Conservation (phyloP, 805 yeast genomes). For the Sugiyamaella boreocaroliniensis region DNA sequence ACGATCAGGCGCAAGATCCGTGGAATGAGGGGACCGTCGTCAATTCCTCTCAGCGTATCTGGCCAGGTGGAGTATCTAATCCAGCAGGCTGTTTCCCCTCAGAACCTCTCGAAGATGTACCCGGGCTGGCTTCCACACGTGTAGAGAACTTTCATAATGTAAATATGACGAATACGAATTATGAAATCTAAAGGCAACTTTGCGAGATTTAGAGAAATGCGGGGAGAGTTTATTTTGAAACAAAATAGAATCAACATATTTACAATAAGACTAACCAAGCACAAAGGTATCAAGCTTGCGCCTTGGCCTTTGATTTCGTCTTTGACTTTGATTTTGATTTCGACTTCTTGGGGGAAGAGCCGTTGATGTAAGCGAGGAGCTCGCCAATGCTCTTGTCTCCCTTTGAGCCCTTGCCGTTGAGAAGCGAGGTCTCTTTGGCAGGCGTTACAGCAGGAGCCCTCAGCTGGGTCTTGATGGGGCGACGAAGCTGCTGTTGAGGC, state of each 20-base stretch:
- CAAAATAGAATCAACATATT: background rate
- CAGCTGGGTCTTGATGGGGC: background rate
- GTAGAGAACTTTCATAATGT: slow-evolving; percentile 28
- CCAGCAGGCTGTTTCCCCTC: slow-evolving; percentile 68
- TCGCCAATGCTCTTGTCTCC: slow-evolving; percentile 66
- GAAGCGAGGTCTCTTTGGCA: slow-evolving; percentile 2
- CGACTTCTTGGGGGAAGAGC: slow-evolving; percentile 25
- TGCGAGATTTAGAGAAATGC: background rate
- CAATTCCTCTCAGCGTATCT: slow-evolving; percentile 78
- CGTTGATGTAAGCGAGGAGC: slow-evolving; percentile 64
- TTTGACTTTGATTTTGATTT: slow-evolving; percentile 30
- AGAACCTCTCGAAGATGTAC: slow-evolving; percentile 76
- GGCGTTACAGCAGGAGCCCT: slow-evolving; percentile 2
- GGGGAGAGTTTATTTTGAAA: background rate
- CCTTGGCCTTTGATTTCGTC: slow-evolving; percentile 33
- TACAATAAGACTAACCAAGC: background rate
- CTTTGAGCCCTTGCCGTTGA: slow-evolving; percentile 29
- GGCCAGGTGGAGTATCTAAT: slow-evolving; percentile 90
- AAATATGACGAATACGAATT: no score
- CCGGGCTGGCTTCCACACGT: slow-evolving; percentile 87
- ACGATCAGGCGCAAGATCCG: slow-evolving; percentile 72
- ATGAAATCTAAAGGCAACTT: background rate
- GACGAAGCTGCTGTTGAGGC: slow-evolving; percentile 1
- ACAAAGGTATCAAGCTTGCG: background rate
- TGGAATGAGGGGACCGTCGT: slow-evolving; percentile 75